phyloP scores from a whole-genome alignment of 768 basidiomycete species.

The Suillus clintonianus region DNA sequence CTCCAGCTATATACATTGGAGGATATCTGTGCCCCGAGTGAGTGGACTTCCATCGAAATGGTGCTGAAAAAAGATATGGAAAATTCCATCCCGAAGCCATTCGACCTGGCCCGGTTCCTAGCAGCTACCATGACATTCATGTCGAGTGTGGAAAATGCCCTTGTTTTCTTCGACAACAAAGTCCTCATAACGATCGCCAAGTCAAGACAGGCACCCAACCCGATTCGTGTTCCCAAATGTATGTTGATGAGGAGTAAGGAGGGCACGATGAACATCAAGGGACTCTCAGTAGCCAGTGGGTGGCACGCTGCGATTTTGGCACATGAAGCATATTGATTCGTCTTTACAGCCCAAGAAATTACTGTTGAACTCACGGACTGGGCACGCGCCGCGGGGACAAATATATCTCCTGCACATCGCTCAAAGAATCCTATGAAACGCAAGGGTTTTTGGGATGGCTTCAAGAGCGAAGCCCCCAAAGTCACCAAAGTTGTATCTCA shows the following conservation, averaged over 20 bases:
- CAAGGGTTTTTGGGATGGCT: constrained; percentile 4
- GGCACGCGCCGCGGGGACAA: constrained; percentile 67
- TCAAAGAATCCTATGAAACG: constrained; percentile 8
- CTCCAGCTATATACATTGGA: background rate
- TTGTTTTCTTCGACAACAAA: constrained; percentile 6
- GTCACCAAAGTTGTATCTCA: background rate
- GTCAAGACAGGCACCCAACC: background rate
- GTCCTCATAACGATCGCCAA: background rate
- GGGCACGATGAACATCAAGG: background rate
- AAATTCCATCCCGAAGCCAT: constrained; percentile 41
- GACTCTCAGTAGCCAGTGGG: background rate
- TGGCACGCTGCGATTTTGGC: background rate
- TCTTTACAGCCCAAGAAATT: constrained; percentile 62
- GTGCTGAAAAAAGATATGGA: constrained; percentile 39
- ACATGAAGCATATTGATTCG: background rate
- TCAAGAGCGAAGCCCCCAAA: background rate
- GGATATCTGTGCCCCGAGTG: background rate
- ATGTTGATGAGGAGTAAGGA: background rate
- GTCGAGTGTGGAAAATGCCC: constrained; percentile 30
- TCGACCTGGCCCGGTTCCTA: constrained; percentile 50
- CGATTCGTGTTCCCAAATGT: background rate
- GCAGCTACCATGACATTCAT: constrained; percentile 52
- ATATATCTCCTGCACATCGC: constrained; percentile 43
- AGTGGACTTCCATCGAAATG: constrained; percentile 51
- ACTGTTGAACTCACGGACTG: constrained; percentile 73